A percentile compares a stretch with the other conserved stretches of the same genome.
Conservation (phyloP, 1,139 yeast genomes). For the Kodamaea alishanica region DNA sequence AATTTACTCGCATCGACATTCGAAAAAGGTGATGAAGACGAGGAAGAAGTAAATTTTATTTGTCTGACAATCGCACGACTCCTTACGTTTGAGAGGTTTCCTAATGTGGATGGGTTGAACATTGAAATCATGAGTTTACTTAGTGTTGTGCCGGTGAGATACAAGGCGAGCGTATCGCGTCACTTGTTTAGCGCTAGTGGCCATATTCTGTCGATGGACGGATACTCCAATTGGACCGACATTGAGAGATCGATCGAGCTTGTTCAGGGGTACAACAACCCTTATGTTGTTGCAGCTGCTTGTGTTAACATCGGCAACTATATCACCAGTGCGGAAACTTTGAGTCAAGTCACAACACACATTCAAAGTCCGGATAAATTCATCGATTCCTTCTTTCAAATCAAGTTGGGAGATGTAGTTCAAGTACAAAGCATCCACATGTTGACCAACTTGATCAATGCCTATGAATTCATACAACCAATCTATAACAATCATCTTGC, state of each 20-base stretch:
- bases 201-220: slow-evolving; percentile 31
- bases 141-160: not conserved
- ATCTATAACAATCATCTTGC: slow-evolving; percentile 10
- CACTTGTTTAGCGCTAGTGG: slow-evolving; percentile 36
- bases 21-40: slow-evolving; percentile 9
- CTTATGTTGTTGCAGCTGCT: slow-evolving; percentile 29
- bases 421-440: slow-evolving; percentile 40
- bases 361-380: slow-evolving; percentile 15
- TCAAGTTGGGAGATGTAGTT: slow-evolving; percentile 32
- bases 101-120: slow-evolving; percentile 2
- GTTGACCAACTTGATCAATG: slow-evolving; percentile 27
- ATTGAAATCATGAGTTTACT: slow-evolving; percentile 7
- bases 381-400: slow-evolving; percentile 19
- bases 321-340: slow-evolving; percentile 20
- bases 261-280: slow-evolving; percentile 13
- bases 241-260: slow-evolving; percentile 9
- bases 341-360: slow-evolving; percentile 16
- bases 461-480: slow-evolving; percentile 14
- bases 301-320: slow-evolving; percentile 38
- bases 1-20: slow-evolving; percentile 1
- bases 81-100: slow-evolving; percentile 5
- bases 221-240: slow-evolving; percentile 17
- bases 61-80: slow-evolving; percentile 3
- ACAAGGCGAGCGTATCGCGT: slow-evolving; percentile 3
- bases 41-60: slow-evolving; percentile 4